phyloP scores from a whole-genome alignment of 768 basidiomycete species.

The Phanerochaete carnosa region DNA sequence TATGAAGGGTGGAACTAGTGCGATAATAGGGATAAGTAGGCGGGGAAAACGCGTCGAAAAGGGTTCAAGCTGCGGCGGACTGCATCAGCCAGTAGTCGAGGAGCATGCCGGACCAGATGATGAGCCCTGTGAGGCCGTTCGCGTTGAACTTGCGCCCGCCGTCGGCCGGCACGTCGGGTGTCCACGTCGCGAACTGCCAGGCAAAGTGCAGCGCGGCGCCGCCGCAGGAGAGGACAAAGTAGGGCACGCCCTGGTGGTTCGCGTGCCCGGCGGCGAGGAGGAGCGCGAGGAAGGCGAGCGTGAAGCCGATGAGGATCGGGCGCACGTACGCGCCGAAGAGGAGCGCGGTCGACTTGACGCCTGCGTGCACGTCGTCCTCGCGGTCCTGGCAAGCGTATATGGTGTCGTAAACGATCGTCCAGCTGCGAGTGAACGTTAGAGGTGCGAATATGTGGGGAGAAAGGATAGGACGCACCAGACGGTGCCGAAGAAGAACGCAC shows the following conservation, averaged over 20 bases:
- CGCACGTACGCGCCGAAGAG: constrained; percentile 62
- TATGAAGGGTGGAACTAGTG: background rate
- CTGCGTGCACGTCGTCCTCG: constrained; percentile 65
- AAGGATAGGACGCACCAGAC: constrained; percentile 21
- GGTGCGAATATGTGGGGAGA: constrained; percentile 23
- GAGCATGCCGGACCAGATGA: constrained; percentile 12
- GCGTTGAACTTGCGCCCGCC: constrained; percentile 41
- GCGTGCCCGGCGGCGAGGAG: constrained; percentile 50
- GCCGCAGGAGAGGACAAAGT: constrained; percentile 43
- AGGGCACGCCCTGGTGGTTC: constrained; percentile 49
- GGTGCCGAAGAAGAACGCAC: constrained; percentile 18
- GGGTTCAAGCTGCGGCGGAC: background rate
- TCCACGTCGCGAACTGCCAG: constrained; percentile 46
- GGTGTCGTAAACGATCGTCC: constrained; percentile 54
- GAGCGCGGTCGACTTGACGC: constrained; percentile 76
- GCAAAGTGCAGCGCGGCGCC: constrained; percentile 41
- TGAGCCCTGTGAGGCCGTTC: constrained; percentile 14
- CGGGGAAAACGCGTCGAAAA: background rate
- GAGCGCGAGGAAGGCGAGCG: constrained; percentile 45
- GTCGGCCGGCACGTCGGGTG: constrained; percentile 41
- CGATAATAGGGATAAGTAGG: background rate
- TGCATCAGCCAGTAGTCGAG: constrained; percentile 9
- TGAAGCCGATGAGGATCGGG: constrained; percentile 52
- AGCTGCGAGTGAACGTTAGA: constrained; percentile 17
- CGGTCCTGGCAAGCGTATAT: constrained; percentile 83